phyloP scores from a whole-genome alignment of 352 stramenopile genomes.

The Phytophthora vignae region DNA sequence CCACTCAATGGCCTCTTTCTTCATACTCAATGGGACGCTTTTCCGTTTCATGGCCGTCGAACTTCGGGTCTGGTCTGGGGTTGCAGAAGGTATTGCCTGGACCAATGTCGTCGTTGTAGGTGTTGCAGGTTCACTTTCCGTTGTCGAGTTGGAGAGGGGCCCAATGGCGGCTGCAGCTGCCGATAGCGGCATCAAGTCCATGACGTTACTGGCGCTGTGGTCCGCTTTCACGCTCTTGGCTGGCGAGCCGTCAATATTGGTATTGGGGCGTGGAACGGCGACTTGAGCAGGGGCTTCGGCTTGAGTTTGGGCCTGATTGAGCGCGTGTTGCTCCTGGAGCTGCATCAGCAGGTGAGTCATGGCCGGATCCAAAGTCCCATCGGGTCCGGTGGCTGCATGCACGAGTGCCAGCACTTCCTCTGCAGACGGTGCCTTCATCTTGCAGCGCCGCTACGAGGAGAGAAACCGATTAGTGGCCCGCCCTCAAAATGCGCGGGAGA shows the following conservation, averaged over 20 bases:
- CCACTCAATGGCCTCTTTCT: conserved; percentile 86
- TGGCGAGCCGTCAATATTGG: background rate
- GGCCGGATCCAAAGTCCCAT: conserved; percentile 45
- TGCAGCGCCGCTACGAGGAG: background rate
- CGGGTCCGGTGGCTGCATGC: conserved; percentile 42
- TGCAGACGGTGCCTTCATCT: conserved; percentile 55
- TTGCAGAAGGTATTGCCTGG: background rate
- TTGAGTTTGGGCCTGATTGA: conserved; percentile 35
- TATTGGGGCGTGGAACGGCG: background rate
- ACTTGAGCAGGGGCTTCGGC: conserved; percentile 12
- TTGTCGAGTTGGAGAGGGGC: conserved; percentile 5
- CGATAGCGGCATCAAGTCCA: conserved; percentile 45
- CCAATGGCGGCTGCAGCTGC: conserved; percentile 26
- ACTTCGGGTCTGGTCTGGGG: background rate
- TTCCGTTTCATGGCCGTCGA: conserved; percentile 59
- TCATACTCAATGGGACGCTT: conserved; percentile 84
- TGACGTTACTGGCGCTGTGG: conserved; percentile 3
- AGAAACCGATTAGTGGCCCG: conserved; percentile 38
- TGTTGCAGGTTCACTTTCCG: conserved; percentile 13
- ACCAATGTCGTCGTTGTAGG: background rate
- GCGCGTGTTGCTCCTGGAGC: conserved; percentile 45
- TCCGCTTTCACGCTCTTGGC: conserved; percentile 11
- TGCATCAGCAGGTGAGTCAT: conserved; percentile 73
- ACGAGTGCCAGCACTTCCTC: conserved; percentile 72
- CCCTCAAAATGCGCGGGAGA: no score